Evolutionary conservation across 495 filamentous ascomycete genomes (phyloP).

Genomic region (Hamigera avellanea): DNA sequence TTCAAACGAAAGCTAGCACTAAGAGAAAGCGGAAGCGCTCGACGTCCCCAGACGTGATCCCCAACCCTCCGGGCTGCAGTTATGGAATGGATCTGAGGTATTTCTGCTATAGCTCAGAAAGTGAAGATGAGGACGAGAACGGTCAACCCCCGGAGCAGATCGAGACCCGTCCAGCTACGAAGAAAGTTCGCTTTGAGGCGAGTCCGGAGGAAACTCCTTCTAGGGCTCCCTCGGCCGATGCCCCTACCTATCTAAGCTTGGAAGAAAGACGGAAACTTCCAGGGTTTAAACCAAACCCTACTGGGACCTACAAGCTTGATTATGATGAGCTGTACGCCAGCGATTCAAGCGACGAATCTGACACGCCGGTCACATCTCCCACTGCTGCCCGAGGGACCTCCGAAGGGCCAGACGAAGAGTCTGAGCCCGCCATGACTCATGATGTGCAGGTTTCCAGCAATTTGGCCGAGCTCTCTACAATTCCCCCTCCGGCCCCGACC

Average conservation of each 20-base stretch:
- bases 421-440: not conserved
- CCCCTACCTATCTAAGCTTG: too few relatives aligned
- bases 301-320: not conserved
- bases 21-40: slow-evolving; percentile 32
- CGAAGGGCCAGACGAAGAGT: too few relatives aligned
- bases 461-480: too few relatives aligned
- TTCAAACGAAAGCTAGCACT: too few relatives aligned
- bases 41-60: slow-evolving; percentile 33
- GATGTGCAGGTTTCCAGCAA: not conserved
- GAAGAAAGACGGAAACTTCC: slow-evolving; percentile 16
- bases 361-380: not conserved
- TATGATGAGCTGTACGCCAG: slow-evolving; percentile 15
- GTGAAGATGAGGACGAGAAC: slow-evolving; percentile 16
- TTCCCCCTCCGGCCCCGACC: slow-evolving; percentile 5
- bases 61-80: slow-evolving; percentile 30
- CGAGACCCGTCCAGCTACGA: slow-evolving; percentile 11
- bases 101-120: slow-evolving; percentile 25
- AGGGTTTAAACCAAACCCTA: slow-evolving; percentile 2
- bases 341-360: slow-evolving; percentile 3
- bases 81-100: slow-evolving; percentile 35
- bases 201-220: slow-evolving; percentile 20
- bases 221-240: slow-evolving; percentile 8
- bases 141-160: too few relatives aligned
- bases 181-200: slow-evolving; percentile 19
- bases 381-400: too few relatives aligned